Conservation (phyloP, 2,329 filamentous ascomycete genomes). For the Tolypocladium guangdongense region DNA sequence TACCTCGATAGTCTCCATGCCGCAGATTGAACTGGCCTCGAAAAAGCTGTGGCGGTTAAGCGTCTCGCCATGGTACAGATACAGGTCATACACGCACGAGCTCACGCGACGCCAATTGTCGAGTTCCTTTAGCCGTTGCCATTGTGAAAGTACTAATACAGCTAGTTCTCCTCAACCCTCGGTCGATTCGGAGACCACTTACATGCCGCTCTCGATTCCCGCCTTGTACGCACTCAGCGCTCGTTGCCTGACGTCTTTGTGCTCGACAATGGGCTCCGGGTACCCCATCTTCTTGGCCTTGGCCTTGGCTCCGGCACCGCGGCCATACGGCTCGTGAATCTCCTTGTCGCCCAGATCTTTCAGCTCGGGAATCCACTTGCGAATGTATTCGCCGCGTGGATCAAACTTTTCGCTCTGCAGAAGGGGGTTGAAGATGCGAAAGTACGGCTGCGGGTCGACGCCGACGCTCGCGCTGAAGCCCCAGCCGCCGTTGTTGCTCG, state of each 20-base stretch:
- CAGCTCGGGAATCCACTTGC: slow-evolving; percentile 73
- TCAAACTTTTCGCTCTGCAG: slow-evolving; percentile 84
- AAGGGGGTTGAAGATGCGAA: slow-evolving; percentile 79
- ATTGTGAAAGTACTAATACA: not conserved
- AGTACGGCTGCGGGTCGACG: slow-evolving; percentile 82
- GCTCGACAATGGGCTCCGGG: slow-evolving; percentile 63
- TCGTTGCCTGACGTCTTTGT: slow-evolving; percentile 56
- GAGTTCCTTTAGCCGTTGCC: not conserved
- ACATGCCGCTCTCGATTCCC: slow-evolving; percentile 19
- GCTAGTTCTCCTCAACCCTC: not conserved
- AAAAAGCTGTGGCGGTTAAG: slow-evolving; percentile 51
- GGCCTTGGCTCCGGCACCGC: slow-evolving; percentile 47
- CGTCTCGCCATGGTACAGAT: slow-evolving; percentile 51
- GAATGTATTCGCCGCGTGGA: slow-evolving; percentile 65
- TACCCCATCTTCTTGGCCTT: slow-evolving; percentile 60
- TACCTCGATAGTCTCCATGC: slow-evolving; percentile 47
- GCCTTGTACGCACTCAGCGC: slow-evolving; percentile 62
- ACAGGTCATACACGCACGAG: slow-evolving; percentile 44
- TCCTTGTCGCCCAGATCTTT: slow-evolving; percentile 50
- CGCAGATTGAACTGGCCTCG: slow-evolving; percentile 48
- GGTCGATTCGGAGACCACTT: not conserved
- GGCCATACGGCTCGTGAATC: slow-evolving; percentile 71
- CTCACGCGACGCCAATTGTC: not conserved
- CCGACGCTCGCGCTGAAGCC: slow-evolving; percentile 52
- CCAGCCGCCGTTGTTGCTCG: slow-evolving; percentile 61